Evolutionary conservation across 176 grass and related monocot species (phyloP), one percentile per base, ranked within the genome.

Genomic region (Hsuehochloa calcarea): DNA sequence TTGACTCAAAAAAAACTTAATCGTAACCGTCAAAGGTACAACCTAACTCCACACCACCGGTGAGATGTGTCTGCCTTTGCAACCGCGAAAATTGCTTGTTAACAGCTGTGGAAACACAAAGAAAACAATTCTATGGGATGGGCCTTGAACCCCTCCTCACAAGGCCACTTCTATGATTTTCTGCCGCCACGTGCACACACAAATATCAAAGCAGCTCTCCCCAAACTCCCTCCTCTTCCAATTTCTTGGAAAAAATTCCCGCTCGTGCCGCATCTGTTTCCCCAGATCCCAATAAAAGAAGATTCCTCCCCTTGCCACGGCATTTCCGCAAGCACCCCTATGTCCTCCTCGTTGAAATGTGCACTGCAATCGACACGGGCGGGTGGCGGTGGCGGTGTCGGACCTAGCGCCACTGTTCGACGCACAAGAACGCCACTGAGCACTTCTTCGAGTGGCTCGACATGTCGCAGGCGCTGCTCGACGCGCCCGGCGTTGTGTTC

Each of bases 361-460:
- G 15, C 65, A 44, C 8, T 10, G 4, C 44, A 11, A 4, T 8
- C 23, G 38, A n/a, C 47, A 19, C 12, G 11, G 15, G 72, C 87
- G 88, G n/a, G 59, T 35, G 37, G 78, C 14, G 78, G 82, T 97
- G 35, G 69, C 85, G 50, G 64, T 82, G 60, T 80, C 70, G 13
- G 90, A 94, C 52, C 91, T 99, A 37, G 82, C 80, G 4, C 13
- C 34, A 79, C 86, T 96, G 41, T 94, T 96, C 84, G 54, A 49
- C 27, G 70, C 88, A 56, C 96, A 99, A 86, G 86, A 89, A 2
- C 74, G 90, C 5, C 78, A 96, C 84, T 81, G 96, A 96, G 63
- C 77, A 94, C 55, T 99, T 96, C 86, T 99, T 99, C 84, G 86
- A 94, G 22, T 80, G 71, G 27, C 91, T 99, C 56, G 93, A 99